Evolutionary conservation across 1,139 yeast species (phyloP), one percentile per base, ranked within the genome.

Genomic region (Trichomonascaceae sp.): DNA sequence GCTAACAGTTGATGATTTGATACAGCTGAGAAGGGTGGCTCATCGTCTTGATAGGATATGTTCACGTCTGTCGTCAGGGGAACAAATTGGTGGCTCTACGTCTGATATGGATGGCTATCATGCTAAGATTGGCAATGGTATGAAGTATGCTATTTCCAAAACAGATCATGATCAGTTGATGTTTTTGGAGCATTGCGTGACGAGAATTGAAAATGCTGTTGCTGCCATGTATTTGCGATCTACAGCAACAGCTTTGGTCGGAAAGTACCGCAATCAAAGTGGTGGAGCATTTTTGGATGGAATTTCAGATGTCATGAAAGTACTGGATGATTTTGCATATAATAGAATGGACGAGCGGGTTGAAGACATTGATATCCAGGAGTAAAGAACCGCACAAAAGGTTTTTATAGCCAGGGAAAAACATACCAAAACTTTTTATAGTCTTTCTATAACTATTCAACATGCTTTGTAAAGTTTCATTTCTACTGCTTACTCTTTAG

Each of bases 161-260:
- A 62, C 69, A 43, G 75, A 74, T 50, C 60, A 65, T 47, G 78
- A 75, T 49, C 62, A 71, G 53, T 58, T 81, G 38, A 71, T 77
- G n/a, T 74, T 83, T 53, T 72, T 84, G 59, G 84, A 82, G 56
- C 87, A 83, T 62, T 69, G 83, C 27, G 80, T 83, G 27, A 82
- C 87, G 0, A 72, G 90, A 62, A 76, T 84, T 52, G 90, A 84
- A 63, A 80, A 78, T 51, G 62, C 67, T n/a, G 49, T 66, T 43
- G 53, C 65, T 5, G 63, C 66, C 27, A 51, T 67, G 54, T 63
- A 61, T 45, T 30, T 62, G 18, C 58, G 66, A 15, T 56, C 60
- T 5, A 58, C 61, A 2, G 57, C 63, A 18, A 51, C 55, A 10
- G 52, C 58, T 8, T 43, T 60, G 41, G 38, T 43, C 13, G 55